Base-by-base conservation (phyloP, 2,329 filamentous ascomycete genomes). In the Exophiala bonariae region DNA sequence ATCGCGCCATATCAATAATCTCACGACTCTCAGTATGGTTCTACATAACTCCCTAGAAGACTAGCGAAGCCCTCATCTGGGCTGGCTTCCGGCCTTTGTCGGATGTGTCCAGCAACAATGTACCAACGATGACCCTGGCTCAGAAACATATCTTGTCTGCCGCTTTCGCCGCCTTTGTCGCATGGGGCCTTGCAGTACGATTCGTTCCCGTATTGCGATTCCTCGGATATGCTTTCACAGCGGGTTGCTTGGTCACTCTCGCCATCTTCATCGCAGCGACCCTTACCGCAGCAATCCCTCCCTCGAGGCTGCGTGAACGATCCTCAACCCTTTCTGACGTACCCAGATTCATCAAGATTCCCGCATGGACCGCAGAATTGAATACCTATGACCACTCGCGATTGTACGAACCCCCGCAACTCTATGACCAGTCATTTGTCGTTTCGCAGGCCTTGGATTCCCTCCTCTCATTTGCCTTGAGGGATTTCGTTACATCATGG, bases 401-500 rank as follows among this genome's bases (percentile, higher is more conserved):
- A 58, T 73, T 76, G 35, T 93, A 95, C 70, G 73, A 79, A 56
- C 78, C 81, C 54, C 70, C 78, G 42, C 81, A 87, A 10, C 76
- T 99, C 52, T 89, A 89, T 62, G 80, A 86, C 47, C 79, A 85
- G 43, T 91, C 88, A 16, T 82, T 85, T 58, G 78, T 83, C 49
- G 82, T 97, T 44, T 95, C 90, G 10, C 80, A 84, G 59, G 86
- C 86, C 36, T 72, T 97, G 55, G 89, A 96, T 67, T 79, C 83
- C 42, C 70, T 97, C 23, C 78, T 99, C 35, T 81, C 85, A 41
- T 73, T 90, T 42, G 80, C 95, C 42, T 69, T 89, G 55, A 80
- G 87, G 55, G 89, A 96, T 65, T 96, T 95, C 64, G 82, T 99
- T 47, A 81, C 79, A 48, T 85, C 85, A 37, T 99, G 93, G 93